Evolutionary conservation across 2,329 filamentous ascomycete genomes (phyloP), one percentile per base, ranked within the genome.

Genomic region (Tolypocladium endophyticum): DNA sequence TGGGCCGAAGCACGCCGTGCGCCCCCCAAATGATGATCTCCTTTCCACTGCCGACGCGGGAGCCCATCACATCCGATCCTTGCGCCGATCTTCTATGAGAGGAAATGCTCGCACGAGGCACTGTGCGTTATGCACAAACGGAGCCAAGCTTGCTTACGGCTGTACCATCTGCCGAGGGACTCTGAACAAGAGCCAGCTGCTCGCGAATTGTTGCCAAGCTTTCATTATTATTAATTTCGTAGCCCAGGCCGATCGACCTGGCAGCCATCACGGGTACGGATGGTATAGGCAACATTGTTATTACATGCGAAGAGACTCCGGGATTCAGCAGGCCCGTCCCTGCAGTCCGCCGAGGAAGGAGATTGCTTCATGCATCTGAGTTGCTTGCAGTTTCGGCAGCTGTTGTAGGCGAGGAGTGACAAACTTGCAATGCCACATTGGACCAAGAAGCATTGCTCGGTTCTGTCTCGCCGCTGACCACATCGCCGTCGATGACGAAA

Each of bases 1-100:
- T 39, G 53, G 53, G 52, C 41, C 35, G 43, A 39, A 50, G 47
- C 55, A 60, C 52, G 59, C 55, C 55, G 47, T 58, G 55, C 59
- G 59, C 38, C 47, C 16, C 50, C 50, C 50, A 53, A 54, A 54
- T 33, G 47, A 58, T 35, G 57, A 58, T 33, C 45, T 25, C 43
- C 36, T 58, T 53, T 35, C 23, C 30, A 53, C 38, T 59, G 33
- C 58, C 54, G 58, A 56, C 36, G 55, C 30, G 58, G 58, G 55
- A 53, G 39, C 20, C 43, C 55, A 47, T 57, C 38, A 43, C 55
- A 45, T 53, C 20, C 50, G 50, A 54, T 54, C 50, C 50, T 54
- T 54, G 50, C 20, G 50, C 20, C 30, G 50, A 54, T 54, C 50
- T 23, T 23, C 50, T 36, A 36, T 23, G 30, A 54, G 30, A 35